A percentile compares a stretch with the other conserved stretches of the same genome.
Conservation (phyloP, 2,329 filamentous ascomycete genomes). For the Stagonosporopsis cucurbitacearum region DNA sequence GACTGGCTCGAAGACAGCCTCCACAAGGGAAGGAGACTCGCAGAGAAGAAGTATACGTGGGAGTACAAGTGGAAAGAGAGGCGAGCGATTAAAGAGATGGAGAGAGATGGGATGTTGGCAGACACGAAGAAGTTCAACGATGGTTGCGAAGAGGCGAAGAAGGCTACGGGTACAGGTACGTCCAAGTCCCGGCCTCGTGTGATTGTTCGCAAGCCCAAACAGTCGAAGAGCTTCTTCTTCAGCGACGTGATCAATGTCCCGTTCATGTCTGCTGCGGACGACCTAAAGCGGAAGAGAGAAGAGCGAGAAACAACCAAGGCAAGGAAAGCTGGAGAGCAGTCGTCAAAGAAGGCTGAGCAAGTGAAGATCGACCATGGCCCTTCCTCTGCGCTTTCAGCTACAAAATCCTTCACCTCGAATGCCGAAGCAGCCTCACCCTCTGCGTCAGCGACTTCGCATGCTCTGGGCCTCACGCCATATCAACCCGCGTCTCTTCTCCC, state of each 20-base stretch:
- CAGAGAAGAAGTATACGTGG: slow-evolving; percentile 48
- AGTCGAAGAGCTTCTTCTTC: slow-evolving; percentile 37
- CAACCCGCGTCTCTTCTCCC: not conserved
- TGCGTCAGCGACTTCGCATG: not conserved
- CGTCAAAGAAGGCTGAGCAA: slow-evolving; percentile 6
- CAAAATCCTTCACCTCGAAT: not conserved
- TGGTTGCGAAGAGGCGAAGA: slow-evolving; percentile 38
- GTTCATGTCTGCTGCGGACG: slow-evolving; percentile 30
- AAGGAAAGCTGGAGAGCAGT: slow-evolving; percentile 15
- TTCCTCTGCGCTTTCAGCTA: not conserved
- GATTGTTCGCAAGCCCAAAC: slow-evolving; percentile 17
- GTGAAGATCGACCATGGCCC: not conserved
- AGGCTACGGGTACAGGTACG: slow-evolving; percentile 49
- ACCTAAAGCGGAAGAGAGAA: slow-evolving; percentile 31
- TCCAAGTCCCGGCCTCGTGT: slow-evolving; percentile 21
- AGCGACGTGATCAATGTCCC: slow-evolving; percentile 1
- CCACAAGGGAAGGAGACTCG: slow-evolving; percentile 35
- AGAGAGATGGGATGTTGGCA: slow-evolving; percentile 29
- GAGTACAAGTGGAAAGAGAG: slow-evolving; percentile 32
- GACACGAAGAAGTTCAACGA: slow-evolving; percentile 42
- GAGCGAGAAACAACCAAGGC: slow-evolving; percentile 26
- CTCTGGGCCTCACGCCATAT: slow-evolving; percentile 2
- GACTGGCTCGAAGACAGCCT: slow-evolving; percentile 60
- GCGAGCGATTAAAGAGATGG: slow-evolving; percentile 42
- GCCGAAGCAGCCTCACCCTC: not conserved